These are phyloP conservation scores for Claviceps monticola DNA, from an alignment of 2,329 filamentous ascomycete genomes.

Conservation along the genomic window DNA sequence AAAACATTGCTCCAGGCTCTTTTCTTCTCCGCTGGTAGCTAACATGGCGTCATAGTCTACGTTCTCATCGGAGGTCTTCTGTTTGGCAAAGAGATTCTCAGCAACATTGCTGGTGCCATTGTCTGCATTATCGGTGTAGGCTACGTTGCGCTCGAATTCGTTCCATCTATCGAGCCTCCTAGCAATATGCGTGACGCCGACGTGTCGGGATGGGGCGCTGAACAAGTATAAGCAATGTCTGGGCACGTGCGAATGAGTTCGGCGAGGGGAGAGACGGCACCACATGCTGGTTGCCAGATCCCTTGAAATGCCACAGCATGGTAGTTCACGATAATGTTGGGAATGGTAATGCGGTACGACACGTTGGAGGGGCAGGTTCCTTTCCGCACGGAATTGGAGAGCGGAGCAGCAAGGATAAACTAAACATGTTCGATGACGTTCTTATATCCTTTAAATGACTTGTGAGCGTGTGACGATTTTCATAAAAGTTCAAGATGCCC, in stretches of 20 bases:
- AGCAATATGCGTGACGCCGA: constrained; percentile 72
- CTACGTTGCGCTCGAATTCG: constrained; percentile 64
- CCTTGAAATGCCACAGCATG: neutral
- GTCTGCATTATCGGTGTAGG: constrained; percentile 65
- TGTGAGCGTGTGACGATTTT: neutral
- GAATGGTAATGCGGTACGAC: neutral
- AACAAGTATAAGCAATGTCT: constrained; percentile 46
- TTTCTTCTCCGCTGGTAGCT: neutral
- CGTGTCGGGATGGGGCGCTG: constrained; percentile 55
- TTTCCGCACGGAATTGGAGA: neutral
- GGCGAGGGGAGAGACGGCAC: too few relatives aligned
- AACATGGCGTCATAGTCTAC: constrained; percentile 53
- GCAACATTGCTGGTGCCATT: constrained; percentile 63
- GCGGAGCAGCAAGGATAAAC: too few relatives aligned
- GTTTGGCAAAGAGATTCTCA: constrained; percentile 51
- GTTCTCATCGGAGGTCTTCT: constrained; percentile 85
- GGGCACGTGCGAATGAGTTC: neutral
- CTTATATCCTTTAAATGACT: neutral
- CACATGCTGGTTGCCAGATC: neutral
- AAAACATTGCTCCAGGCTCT: too few relatives aligned
- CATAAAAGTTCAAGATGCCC: neutral
- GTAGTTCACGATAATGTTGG: neutral
- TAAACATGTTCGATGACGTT: neutral
- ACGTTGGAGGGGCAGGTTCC: neutral
- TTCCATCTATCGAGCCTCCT: constrained; percentile 66